A percentile compares a stretch with the other conserved stretches of the same genome.
Conservation (phyloP, 2,329 filamentous ascomycete species). For the Aspergillus unguis region DNA sequence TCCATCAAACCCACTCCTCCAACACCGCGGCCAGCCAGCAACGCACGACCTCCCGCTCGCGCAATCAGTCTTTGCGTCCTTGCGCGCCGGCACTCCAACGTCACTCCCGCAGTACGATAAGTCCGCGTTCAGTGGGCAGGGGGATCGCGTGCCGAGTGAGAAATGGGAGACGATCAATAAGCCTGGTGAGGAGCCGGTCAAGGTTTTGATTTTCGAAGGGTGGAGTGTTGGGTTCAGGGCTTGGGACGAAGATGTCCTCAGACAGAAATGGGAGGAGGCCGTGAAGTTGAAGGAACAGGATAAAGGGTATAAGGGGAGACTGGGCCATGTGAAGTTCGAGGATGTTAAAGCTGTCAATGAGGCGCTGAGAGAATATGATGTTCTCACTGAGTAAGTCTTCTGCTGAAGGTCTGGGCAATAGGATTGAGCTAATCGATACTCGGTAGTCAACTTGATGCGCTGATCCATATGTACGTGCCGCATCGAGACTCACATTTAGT, state of each 20-base stretch:
- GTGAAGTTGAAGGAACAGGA: conserved; percentile 47
- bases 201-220: conserved; percentile 78
- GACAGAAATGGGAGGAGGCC: conserved; percentile 53
- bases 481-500: too few relatives aligned
- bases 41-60: conserved; percentile 74
- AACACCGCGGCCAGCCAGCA: conserved; percentile 78
- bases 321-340: conserved; percentile 54
- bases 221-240: conserved; percentile 86
- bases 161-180: conserved; percentile 58
- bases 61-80: conserved; percentile 59
- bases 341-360: conserved; percentile 60
- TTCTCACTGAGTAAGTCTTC: conserved; percentile 49
- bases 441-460: conserved; percentile 54
- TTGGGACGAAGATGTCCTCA: conserved; percentile 54
- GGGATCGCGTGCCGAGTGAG: conserved; percentile 65
- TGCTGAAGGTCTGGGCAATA: background rate
- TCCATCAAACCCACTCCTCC: conserved; percentile 70
- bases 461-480: conserved; percentile 58
- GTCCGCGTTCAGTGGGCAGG: conserved; percentile 68
- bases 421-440: background rate
- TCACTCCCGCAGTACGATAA: conserved; percentile 80
- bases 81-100: conserved; percentile 51
- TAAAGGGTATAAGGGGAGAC: conserved; percentile 44
- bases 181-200: conserved; percentile 37
- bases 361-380: conserved; percentile 56